phyloP scores from a whole-genome alignment of 441 rosid genomes.

The Theobroma grandiflorum region DNA sequence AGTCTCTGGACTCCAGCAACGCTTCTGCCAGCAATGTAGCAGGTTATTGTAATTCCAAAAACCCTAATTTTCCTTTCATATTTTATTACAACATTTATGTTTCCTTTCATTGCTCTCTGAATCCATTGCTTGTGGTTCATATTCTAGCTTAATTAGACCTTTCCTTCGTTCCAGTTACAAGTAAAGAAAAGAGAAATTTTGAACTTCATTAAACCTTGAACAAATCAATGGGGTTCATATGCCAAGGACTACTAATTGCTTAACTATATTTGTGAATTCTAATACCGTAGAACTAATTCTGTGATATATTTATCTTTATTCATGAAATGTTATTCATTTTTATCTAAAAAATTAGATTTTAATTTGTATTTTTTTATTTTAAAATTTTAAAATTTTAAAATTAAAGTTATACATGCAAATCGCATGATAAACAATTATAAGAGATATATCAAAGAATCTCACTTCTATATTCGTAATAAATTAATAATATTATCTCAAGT shows the following conservation, averaged over 20 bases:
- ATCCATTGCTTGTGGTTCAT: not conserved
- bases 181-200: not conserved
- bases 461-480: not conserved
- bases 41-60: constrained; percentile 48
- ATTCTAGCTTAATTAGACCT: not conserved
- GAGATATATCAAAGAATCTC: constrained; percentile 9
- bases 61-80: constrained; percentile 42
- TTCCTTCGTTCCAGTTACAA: not conserved
- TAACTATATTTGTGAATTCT: not conserved
- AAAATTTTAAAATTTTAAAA: not conserved
- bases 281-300: not conserved
- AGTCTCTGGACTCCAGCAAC: constrained; percentile 65
- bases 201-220: constrained; percentile 3
- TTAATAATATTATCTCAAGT: not conserved
- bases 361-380: not conserved
- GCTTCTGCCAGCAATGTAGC: constrained; percentile 99
- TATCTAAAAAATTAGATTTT: not conserved
- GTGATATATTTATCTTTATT: not conserved
- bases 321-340: not conserved
- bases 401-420: not conserved
- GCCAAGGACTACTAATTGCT: not conserved
- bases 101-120: not conserved
- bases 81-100: not conserved
- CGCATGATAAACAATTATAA: not conserved
- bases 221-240: not conserved